Base-by-base conservation (phyloP, 164 flowering plant genomes). In the Piper betle region DNA sequence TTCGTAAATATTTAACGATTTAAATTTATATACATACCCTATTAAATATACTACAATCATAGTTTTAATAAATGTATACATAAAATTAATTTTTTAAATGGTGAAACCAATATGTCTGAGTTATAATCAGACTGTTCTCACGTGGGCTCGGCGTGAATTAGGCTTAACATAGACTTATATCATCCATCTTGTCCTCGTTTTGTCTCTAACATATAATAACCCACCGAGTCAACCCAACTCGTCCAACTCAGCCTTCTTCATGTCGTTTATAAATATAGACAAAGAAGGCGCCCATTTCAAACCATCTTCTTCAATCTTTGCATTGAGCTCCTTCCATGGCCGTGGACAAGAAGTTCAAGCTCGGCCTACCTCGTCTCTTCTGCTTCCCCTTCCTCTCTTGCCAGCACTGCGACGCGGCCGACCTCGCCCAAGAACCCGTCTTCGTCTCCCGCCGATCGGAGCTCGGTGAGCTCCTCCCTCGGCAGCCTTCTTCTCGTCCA, bases 271-370 rank as follows among this genome's bases (percentile, higher is more conserved):
- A n/a, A n/a, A n/a, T n/a, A n/a, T n/a, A 43, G 12, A 3, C 8
- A 43, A 41, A 41, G 43, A 41, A 9, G 9, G 43, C 4, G 43
- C 4, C 6, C 4, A 9, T 41, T 10, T 8, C 2, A 39, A 11
- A 2, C 40, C 52, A 10, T 40, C 61, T 53, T 55, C n/a, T 50
- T 33, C 65, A 46, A 20, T 39, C 15, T 55, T 39, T 37, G 6
- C 57, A 20, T 33, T 5, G 11, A 4, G 33, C 15, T 4, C 15
- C 40, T 42, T 12, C 10, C 15, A 37, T 53, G 37, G n/a, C 57
- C 18, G 84, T 87, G 94, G 90, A 84, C 66, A 80, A 71, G 37
- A 64, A 70, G 43, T 65, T 83, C 57, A 87, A 83, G 69, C 67
- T 70, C 9, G 64, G 80, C 67, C 59, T 84, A 65, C 77, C 86